phyloP scores from a whole-genome alignment of 2,329 filamentous ascomycete genomes.

The Talaromyces islandicus region DNA sequence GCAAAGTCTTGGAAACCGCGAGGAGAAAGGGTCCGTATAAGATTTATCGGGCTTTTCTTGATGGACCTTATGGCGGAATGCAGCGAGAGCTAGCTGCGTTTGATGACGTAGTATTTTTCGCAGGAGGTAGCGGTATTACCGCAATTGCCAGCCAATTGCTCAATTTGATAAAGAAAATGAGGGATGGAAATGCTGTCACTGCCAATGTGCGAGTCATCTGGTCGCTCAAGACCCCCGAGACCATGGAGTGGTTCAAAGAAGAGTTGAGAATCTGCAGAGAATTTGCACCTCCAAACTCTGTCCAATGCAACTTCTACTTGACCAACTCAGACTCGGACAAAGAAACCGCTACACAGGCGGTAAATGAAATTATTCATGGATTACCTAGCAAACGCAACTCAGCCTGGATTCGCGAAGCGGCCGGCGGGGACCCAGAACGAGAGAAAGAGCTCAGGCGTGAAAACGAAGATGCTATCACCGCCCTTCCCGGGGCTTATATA shows the following conservation, averaged over 20 bases:
- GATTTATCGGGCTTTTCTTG: constrained; percentile 85
- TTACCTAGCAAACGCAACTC: constrained; percentile 85
- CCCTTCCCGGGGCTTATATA: constrained; percentile 57
- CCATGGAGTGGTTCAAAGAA: constrained; percentile 97
- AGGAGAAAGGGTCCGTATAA: constrained; percentile 83
- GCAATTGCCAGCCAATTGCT: constrained; percentile 86
- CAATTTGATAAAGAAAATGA: constrained; percentile 93
- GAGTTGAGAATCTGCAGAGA: constrained; percentile 89
- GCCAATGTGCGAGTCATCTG: constrained; percentile 89
- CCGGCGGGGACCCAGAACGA: constrained; percentile 68
- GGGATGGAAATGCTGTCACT: constrained; percentile 88
- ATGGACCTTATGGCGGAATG: constrained; percentile 95
- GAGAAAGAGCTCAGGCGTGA: constrained; percentile 75
- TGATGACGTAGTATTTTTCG: constrained; percentile 87
- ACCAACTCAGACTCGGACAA: constrained; percentile 59
- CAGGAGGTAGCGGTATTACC: constrained; percentile 90
- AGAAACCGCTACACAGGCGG: constrained; percentile 41
- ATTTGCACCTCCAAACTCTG: constrained; percentile 77
- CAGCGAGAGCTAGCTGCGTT: constrained; percentile 83
- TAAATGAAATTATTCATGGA: constrained; percentile 80
- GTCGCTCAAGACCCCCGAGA: constrained; percentile 83
- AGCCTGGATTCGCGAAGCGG: constrained; percentile 73
- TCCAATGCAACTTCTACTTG: constrained; percentile 92
- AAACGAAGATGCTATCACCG: constrained; percentile 77
- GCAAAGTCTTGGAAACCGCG: constrained; percentile 73